Conservation (phyloP, 2,329 filamentous ascomycete species). For the Chrysoporthe deuterocubensis region DNA sequence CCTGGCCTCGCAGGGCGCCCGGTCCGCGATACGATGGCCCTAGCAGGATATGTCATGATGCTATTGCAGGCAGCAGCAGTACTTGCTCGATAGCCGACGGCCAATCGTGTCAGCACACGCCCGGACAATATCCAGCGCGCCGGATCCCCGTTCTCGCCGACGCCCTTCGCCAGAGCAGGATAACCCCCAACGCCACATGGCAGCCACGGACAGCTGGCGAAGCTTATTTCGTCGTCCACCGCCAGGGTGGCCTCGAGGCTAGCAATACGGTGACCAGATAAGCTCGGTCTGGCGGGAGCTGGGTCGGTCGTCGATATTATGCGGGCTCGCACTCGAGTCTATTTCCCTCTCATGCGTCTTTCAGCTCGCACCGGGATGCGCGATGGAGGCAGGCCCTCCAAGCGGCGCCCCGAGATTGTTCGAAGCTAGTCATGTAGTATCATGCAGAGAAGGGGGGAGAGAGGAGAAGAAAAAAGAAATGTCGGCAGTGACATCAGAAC, state of each 20-base stretch:
- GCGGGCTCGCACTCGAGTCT: background rate
- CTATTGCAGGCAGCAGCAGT: no score
- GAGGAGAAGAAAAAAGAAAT: background rate
- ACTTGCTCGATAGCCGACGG: no score
- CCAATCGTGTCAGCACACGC: no score
- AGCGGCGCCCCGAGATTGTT: background rate
- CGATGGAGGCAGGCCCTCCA: background rate
- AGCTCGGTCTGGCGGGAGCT: background rate
- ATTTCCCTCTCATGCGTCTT: background rate
- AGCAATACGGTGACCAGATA: background rate
- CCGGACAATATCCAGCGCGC: no score
- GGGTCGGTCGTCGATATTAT: background rate
- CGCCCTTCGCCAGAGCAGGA: no score
- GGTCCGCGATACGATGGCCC: background rate
- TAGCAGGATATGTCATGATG: no score
- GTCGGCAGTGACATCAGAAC: conserved; percentile 3
- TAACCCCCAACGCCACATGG: no score
- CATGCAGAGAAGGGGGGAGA: no score
- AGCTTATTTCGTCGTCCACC: no score
- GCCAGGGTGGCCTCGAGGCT: no score
- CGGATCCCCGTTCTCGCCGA: no score
- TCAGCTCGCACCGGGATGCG: background rate
- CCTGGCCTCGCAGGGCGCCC: background rate
- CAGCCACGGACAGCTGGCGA: no score
- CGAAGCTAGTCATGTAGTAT: background rate